Conservation (phyloP, 2,329 filamentous ascomycete species). For the Aurifilum marmelostoma region DNA sequence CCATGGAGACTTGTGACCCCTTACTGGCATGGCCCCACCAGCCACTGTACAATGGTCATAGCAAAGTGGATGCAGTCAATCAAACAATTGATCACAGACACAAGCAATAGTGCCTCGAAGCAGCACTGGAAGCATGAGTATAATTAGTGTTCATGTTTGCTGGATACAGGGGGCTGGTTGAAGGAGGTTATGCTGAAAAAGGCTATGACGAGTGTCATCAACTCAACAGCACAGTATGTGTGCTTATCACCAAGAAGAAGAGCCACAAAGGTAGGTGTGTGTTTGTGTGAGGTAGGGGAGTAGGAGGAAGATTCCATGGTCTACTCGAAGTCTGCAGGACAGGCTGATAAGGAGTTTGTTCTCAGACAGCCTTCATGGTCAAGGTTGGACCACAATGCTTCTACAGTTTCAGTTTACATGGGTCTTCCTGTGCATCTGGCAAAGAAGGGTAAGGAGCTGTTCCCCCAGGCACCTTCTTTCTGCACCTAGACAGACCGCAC, state of each 20-base stretch:
- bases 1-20: not conserved
- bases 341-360: not conserved
- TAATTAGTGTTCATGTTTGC: not conserved
- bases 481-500: not conserved
- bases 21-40: not conserved
- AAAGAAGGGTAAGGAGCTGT: not conserved
- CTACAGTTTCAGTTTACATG: not conserved
- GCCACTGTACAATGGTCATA: not conserved
- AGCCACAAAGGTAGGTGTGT: not conserved
- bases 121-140: not conserved
- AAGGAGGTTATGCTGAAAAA: not conserved
- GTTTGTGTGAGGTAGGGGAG: too few species aligned
- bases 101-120: not conserved
- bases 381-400: not conserved
- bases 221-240: not conserved
- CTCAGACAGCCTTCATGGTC: not conserved
- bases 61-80: not conserved
- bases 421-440: not conserved
- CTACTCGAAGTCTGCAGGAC: not conserved
- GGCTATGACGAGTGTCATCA: not conserved
- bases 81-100: not conserved
- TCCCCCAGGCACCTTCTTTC: not conserved
- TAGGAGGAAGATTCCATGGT: not conserved
- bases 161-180: not conserved
- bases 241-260: not conserved